phyloP scores from a whole-genome alignment of 441 rosid species.

The Eugenia klotzschiana region DNA sequence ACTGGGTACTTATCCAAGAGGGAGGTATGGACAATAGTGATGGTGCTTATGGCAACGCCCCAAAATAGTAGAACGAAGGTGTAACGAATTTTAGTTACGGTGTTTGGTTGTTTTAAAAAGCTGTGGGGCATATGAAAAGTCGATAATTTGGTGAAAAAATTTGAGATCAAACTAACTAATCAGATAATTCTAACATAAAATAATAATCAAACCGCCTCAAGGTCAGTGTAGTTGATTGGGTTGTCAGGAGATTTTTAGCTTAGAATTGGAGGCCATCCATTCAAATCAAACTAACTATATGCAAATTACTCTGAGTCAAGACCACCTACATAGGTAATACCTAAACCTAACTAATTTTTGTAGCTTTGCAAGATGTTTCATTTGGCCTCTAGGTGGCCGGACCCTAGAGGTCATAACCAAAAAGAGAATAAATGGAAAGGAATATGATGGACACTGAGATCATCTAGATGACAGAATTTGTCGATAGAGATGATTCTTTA shows the following conservation, averaged over 20 bases:
- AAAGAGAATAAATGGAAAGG: not conserved
- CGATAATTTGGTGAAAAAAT: not conserved
- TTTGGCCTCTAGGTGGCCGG: rapidly evolving
- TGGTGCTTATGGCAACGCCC: no score
- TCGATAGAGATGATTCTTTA: not conserved
- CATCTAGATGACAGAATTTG: not conserved
- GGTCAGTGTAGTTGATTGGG: no score
- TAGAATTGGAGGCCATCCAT: not conserved
- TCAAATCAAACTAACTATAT: not conserved
- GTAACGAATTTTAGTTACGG: no score
- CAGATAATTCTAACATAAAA: not conserved
- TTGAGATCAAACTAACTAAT: not conserved
- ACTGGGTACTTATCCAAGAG: no score
- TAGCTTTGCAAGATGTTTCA: rapidly evolving
- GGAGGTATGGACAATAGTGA: no score
- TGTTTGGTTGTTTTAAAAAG: not conserved
- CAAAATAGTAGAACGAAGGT: no score
- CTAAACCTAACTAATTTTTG: not conserved
- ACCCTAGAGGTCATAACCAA: not conserved
- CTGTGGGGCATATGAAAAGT: not conserved
- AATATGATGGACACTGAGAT: not conserved
- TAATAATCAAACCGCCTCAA: no score
- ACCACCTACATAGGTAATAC: not conserved
- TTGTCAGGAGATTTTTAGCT: not conserved
- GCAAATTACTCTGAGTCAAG: not conserved